Conservation (phyloP, 2,329 filamentous ascomycete species). For the Colletotrichum chlorophyti region DNA sequence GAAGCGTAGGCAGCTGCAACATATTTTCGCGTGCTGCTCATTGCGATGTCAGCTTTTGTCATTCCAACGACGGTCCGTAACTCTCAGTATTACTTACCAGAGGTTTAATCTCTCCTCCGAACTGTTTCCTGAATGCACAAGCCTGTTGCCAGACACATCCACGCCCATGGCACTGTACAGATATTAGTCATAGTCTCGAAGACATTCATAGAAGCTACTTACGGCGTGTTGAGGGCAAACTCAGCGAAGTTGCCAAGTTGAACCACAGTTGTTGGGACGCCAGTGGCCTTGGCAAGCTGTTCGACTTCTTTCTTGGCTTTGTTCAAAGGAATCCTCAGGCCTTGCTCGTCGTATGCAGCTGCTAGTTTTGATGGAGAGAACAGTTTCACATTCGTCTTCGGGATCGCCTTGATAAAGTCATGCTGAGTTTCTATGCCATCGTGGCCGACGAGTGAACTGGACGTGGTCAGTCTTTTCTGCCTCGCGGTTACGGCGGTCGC, state of each 20-base stretch:
- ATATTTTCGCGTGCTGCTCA: slow-evolving; percentile 34
- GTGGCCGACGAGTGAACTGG: slow-evolving; percentile 32
- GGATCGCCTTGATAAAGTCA: slow-evolving; percentile 36
- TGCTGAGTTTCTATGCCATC: slow-evolving; percentile 33
- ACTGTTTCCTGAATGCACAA: slow-evolving; percentile 5
- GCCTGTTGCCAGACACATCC: background rate
- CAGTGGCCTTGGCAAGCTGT: slow-evolving; percentile 31
- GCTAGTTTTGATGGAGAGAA: slow-evolving; percentile 38
- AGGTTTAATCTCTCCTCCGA: background rate
- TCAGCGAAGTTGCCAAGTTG: slow-evolving; percentile 35
- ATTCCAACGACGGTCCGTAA: background rate
- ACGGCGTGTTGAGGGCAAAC: slow-evolving; percentile 31
- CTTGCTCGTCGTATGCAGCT: slow-evolving; percentile 33
- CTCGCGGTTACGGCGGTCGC: too few species aligned
- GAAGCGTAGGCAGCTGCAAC: slow-evolving; percentile 36
- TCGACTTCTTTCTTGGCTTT: slow-evolving; percentile 35
- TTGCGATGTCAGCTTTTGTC: background rate
- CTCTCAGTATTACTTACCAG: background rate
- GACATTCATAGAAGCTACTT: background rate
- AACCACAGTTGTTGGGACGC: slow-evolving; percentile 33
- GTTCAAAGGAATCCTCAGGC: slow-evolving; percentile 30
- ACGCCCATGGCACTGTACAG: slow-evolving; percentile 1
- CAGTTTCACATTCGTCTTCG: slow-evolving; percentile 34
- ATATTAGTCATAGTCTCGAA: background rate
- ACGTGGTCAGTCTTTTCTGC: background rate